A percentile compares a stretch with the other conserved stretches of the same genome.
Conservation (phyloP, 169 alveolate species). For the Eimeria acervulina region DNA sequence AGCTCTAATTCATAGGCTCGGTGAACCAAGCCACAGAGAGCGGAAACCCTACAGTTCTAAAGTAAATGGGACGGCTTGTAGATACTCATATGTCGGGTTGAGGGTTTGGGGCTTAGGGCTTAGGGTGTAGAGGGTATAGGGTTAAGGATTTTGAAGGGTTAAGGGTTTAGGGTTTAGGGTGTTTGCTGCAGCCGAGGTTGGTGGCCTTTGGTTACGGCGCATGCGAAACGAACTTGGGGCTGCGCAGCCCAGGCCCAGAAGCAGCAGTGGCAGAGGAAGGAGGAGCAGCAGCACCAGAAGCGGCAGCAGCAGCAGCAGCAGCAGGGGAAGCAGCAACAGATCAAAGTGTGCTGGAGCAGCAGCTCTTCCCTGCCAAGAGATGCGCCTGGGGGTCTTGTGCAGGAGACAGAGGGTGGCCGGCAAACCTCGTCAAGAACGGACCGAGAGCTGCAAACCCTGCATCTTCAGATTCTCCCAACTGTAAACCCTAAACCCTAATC, state of each 20-base stretch:
- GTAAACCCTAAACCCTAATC: slow-evolving; percentile 1
- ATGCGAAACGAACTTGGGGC: slow-evolving; percentile 76
- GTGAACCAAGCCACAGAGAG: neutral
- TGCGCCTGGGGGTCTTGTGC: slow-evolving; percentile 36
- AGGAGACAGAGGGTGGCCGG: slow-evolving; percentile 30
- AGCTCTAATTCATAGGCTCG: too few relatives aligned
- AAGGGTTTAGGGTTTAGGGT: neutral
- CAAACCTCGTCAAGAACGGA: neutral
- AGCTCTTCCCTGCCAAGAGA: neutral
- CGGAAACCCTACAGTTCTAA: neutral
- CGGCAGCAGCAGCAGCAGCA: neutral
- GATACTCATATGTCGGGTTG: neutral
- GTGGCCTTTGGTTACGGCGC: slow-evolving; percentile 81
- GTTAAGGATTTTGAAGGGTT: neutral
- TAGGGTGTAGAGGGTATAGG: neutral
- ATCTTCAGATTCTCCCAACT: slow-evolving; percentile 9
- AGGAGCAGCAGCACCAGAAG: neutral
- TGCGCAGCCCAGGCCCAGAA: neutral
- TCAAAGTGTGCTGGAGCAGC: neutral
- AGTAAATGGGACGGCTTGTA: neutral
- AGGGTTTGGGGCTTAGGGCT: neutral
- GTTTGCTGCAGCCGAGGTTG: slow-evolving; percentile 10
- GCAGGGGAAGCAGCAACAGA: neutral
- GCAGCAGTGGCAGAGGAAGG: neutral
- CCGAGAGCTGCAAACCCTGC: neutral